Percentiles rank a stretch among this genome's conserved stretches.
Evolutionary conservation across 108 stramenopile genomes (phyloP).

Genomic region (Ochromonas danica): DNA sequence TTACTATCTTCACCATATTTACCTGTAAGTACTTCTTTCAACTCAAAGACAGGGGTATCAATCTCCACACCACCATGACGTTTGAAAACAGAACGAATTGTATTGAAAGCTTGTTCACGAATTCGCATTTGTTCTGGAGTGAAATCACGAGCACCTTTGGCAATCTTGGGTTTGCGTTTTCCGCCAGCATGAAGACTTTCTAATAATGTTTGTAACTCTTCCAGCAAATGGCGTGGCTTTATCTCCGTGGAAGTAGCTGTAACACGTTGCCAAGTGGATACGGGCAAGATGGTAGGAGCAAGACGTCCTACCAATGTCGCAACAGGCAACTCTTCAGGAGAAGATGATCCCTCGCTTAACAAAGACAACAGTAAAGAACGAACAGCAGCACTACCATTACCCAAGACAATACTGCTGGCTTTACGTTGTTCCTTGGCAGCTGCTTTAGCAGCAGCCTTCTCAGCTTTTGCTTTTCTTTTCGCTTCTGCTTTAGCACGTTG

Average conservation of each 20-base stretch:
- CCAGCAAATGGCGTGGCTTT: too few species aligned
- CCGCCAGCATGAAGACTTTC: slow-evolving; percentile 55
- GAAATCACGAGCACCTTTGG: slow-evolving; percentile 76
- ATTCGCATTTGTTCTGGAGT: slow-evolving; percentile 78
- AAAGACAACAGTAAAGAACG: slow-evolving; percentile 30
- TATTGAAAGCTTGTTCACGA: slow-evolving; percentile 72
- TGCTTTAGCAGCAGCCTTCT: slow-evolving; percentile 70
- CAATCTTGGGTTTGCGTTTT: slow-evolving; percentile 71
- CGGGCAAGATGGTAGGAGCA: not conserved
- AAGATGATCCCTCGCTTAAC: slow-evolving; percentile 27
- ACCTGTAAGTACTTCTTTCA: slow-evolving; percentile 80
- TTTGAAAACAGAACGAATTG: slow-evolving; percentile 79
- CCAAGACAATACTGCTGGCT: slow-evolving; percentile 55
- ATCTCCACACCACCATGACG: slow-evolving; percentile 86
- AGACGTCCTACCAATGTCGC: not conserved
- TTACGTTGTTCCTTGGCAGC: slow-evolving; percentile 65
- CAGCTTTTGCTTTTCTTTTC: slow-evolving; percentile 75
- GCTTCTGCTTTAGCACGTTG: slow-evolving; percentile 67
- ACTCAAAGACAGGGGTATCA: slow-evolving; percentile 88
- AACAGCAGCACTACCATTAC: slow-evolving; percentile 59
- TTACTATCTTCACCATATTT: slow-evolving; percentile 87
- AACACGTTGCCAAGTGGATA: slow-evolving; percentile 44
- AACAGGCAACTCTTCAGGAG: slow-evolving; percentile 32
- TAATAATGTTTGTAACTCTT: slow-evolving; percentile 25
- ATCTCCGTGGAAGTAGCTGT: slow-evolving; percentile 7